These are phyloP conservation scores for Fusarium succisae DNA, from an alignment of 2,329 filamentous ascomycete genomes.

Conservation along the genomic window DNA sequence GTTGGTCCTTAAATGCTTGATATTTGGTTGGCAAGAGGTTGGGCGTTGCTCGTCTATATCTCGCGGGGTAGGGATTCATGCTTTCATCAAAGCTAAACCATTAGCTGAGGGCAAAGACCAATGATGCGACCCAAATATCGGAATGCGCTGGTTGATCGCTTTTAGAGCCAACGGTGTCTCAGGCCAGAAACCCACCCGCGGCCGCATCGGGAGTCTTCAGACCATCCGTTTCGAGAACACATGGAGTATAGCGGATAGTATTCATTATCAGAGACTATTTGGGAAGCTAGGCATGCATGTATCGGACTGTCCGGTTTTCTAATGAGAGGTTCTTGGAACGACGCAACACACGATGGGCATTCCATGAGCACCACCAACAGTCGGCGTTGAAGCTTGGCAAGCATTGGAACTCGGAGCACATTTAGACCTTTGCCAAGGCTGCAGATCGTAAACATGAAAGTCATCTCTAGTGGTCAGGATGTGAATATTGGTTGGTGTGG, in stretches of 20 bases:
- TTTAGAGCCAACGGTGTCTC: slow-evolving; percentile 15
- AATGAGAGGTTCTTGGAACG: neutral
- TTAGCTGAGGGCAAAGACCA: neutral
- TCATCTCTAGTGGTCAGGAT: neutral
- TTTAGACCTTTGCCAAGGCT: neutral
- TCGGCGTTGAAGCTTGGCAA: neutral
- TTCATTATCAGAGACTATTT: neutral
- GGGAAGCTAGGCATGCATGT: neutral
- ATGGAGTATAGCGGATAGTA: neutral
- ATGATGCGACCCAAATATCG: neutral
- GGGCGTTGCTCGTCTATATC: neutral
- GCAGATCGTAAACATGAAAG: neutral
- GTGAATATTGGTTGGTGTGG: neutral
- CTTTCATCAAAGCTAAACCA: neutral
- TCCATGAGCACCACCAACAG: neutral
- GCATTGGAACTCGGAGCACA: neutral
- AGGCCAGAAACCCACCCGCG: neutral
- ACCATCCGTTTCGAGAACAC: neutral
- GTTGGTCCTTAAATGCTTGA: slow-evolving; percentile 8
- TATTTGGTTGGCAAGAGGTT: slow-evolving; percentile 1
- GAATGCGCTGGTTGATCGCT: slow-evolving; percentile 14
- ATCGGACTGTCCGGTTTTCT: neutral
- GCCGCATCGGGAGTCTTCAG: neutral
- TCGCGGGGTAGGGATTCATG: neutral
- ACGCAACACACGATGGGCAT: neutral